A percentile compares a stretch with the other conserved stretches of the same genome.
Conservation (phyloP, 2,329 filamentous ascomycete genomes). For the Fonsecaea monophora region DNA sequence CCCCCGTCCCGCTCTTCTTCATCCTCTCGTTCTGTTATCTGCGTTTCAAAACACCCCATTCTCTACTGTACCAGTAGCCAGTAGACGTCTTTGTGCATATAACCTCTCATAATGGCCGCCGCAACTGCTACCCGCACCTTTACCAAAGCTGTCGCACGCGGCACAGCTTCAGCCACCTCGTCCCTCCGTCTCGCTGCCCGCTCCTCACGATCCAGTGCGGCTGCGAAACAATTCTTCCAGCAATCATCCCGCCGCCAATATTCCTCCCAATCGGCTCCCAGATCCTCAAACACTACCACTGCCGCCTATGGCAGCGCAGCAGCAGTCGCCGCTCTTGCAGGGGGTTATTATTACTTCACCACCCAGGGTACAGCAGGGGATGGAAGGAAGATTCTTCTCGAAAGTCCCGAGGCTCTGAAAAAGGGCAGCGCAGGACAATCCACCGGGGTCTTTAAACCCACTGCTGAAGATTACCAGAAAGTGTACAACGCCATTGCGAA, state of each 20-base stretch:
- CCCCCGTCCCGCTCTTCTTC: neutral
- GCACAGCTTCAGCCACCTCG: conserved; percentile 47
- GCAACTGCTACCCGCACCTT: conserved; percentile 52
- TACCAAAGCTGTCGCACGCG: conserved; percentile 51
- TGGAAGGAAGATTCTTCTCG: neutral
- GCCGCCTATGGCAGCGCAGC: conserved; percentile 64
- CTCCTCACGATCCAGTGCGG: conserved; percentile 64
- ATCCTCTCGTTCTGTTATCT: conserved; percentile 12
- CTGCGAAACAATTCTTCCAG: conserved; percentile 71
- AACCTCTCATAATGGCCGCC: conserved; percentile 43
- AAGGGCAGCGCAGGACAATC: conserved; percentile 45
- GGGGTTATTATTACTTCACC: conserved; percentile 66
- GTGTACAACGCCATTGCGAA: conserved; percentile 88
- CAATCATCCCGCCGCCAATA: conserved; percentile 79
- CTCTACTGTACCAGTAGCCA: neutral
- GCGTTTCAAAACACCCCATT: neutral
- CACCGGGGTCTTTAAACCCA: conserved; percentile 71
- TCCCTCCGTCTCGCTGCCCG: conserved; percentile 53
- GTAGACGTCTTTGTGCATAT: neutral
- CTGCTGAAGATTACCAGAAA: conserved; percentile 88
- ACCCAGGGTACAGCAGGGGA: conserved; percentile 40
- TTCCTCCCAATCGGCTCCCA: conserved; percentile 69
- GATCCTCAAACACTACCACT: conserved; percentile 53
- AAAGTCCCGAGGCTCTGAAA: conserved; percentile 51
- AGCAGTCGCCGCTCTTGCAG: conserved; percentile 68